phyloP scores from a whole-genome alignment of 1,284 basidiomycete species.

The Pseudozyma tsukubaensis region DNA sequence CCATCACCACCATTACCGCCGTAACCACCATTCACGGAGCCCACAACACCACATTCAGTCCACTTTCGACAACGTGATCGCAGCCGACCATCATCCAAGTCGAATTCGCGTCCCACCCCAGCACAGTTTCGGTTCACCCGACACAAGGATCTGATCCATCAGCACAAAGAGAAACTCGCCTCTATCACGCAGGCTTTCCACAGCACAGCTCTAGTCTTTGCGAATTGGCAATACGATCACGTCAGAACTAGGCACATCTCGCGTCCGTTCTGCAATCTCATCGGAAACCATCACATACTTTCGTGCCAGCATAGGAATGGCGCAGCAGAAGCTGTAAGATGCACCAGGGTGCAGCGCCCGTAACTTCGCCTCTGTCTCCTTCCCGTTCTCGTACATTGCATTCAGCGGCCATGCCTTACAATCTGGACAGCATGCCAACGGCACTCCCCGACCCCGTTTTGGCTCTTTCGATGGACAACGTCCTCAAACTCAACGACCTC shows the following conservation, averaged over 20 bases:
- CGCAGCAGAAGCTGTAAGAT: constrained; percentile 29
- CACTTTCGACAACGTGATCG: not conserved
- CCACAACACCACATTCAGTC: not conserved
- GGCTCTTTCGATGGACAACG: constrained; percentile 56
- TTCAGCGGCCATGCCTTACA: constrained; percentile 12
- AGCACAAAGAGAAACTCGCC: too few species aligned
- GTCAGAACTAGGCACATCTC: not conserved
- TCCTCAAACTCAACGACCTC: constrained; percentile 55
- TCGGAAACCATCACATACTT: constrained; percentile 1
- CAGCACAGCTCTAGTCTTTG: too few species aligned
- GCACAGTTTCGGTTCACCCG: too few species aligned
- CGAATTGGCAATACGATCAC: too few species aligned
- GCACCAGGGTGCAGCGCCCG: constrained; percentile 27
- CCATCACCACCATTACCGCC: constrained; percentile 1
- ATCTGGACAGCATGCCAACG: constrained; percentile 33
- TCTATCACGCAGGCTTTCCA: too few species aligned
- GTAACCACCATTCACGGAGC: not conserved
- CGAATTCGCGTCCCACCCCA: too few species aligned
- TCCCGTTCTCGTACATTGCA: constrained; percentile 1
- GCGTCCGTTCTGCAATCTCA: not conserved
- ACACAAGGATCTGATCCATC: too few species aligned
- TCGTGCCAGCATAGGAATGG: constrained; percentile 27
- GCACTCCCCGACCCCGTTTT: constrained; percentile 57
- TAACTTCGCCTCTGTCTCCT: constrained; percentile 4
- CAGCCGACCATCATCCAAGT: not conserved